Conservation (phyloP, 2,329 filamentous ascomycete genomes). For the Metarhizium sp. region DNA sequence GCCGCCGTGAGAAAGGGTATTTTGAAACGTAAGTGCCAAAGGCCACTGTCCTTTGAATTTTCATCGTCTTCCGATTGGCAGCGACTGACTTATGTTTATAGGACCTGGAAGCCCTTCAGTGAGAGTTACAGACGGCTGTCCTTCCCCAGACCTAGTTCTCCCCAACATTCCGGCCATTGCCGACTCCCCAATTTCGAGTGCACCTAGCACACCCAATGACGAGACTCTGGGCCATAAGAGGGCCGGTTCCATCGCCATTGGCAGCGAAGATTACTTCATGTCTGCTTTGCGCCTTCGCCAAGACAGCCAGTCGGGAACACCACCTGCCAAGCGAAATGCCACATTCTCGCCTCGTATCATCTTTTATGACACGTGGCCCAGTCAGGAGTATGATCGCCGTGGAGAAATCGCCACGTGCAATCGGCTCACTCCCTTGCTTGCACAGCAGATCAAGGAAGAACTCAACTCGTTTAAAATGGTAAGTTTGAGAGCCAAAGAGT, state of each 20-base stretch:
- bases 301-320: slow-evolving; percentile 73
- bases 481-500: not conserved
- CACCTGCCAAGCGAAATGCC: slow-evolving; percentile 57
- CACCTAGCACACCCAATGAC: slow-evolving; percentile 80
- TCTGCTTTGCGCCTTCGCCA: slow-evolving; percentile 62
- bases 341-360: slow-evolving; percentile 88
- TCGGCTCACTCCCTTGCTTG: slow-evolving; percentile 88
- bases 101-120: slow-evolving; percentile 60
- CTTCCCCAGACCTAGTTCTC: slow-evolving; percentile 39
- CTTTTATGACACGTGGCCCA: slow-evolving; percentile 95
- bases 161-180: slow-evolving; percentile 53
- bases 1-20: slow-evolving; percentile 94
- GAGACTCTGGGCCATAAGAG: slow-evolving; percentile 59
- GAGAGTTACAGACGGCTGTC: slow-evolving; percentile 47
- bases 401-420: slow-evolving; percentile 98
- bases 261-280: slow-evolving; percentile 85
- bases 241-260: slow-evolving; percentile 61
- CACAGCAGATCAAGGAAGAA: slow-evolving; percentile 99
- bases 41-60: not conserved
- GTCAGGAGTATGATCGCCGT: slow-evolving; percentile 88
- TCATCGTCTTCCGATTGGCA: not conserved
- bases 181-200: slow-evolving; percentile 76
- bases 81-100: slow-evolving; percentile 18
- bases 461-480: slow-evolving; percentile 98
- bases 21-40: slow-evolving; percentile 60